These are phyloP conservation scores for Coemansia sp. DNA, from an alignment of 192 early-diverging fungal species.

Conservation along the genomic window DNA sequence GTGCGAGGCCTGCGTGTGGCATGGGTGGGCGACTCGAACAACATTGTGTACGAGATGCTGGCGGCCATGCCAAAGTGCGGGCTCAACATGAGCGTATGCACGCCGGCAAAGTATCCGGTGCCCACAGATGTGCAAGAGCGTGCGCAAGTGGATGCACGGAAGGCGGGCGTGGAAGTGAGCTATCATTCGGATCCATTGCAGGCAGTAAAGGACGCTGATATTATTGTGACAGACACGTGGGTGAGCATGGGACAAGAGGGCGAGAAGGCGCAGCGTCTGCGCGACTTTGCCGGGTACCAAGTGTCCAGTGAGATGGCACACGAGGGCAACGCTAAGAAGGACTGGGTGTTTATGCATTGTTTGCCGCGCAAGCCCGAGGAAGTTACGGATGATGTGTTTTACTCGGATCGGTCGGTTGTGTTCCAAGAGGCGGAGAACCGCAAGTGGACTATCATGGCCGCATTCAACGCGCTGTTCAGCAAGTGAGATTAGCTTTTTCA, in stretches of 20 bases:
- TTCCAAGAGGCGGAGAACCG: conserved; percentile 98
- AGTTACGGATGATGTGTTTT: conserved; percentile 96
- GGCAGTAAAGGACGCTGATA: conserved; percentile 79
- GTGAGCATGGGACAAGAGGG: conserved; percentile 97
- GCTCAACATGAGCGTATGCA: conserved; percentile 76
- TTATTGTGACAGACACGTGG: conserved; percentile 99
- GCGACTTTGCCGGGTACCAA: conserved; percentile 85
- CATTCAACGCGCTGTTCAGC: conserved; percentile 63
- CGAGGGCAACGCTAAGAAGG: conserved; percentile 69
- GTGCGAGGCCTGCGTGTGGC: conserved; percentile 72
- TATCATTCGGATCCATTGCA: conserved; percentile 68
- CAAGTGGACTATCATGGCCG: conserved; percentile 96
- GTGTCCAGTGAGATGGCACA: conserved; percentile 83
- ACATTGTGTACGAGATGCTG: conserved; percentile 89
- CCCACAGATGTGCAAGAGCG: conserved; percentile 66
- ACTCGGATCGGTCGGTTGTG: conserved; percentile 84
- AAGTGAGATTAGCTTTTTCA: neutral
- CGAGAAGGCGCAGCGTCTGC: conserved; percentile 79
- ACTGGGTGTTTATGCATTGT: conserved; percentile 99
- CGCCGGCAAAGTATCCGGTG: conserved; percentile 77
- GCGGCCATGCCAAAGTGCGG: conserved; percentile 87
- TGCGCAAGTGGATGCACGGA: conserved; percentile 62
- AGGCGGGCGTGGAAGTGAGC: conserved; percentile 48
- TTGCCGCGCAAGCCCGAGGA: conserved; percentile 95
- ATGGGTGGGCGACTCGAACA: conserved; percentile 99